Conservation (phyloP, 306 rosid genomes). For the Cicer pinnatifidum region DNA sequence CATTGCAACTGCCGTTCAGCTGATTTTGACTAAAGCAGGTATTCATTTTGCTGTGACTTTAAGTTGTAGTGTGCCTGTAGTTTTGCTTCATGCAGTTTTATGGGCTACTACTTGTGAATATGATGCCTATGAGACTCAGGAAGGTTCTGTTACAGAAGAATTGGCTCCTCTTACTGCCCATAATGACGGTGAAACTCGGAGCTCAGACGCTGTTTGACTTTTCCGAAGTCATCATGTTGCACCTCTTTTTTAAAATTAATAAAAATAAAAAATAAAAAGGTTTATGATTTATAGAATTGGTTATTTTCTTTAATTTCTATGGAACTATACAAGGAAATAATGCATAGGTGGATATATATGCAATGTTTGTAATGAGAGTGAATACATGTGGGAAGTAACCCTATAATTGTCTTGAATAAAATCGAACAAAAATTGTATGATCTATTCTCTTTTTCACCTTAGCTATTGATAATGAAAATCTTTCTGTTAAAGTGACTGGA, state of each 20-base stretch:
- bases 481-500: too few relatives aligned
- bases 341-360: not conserved
- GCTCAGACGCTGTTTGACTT: constrained; percentile 45
- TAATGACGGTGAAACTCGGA: constrained; percentile 3
- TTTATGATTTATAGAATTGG: not conserved
- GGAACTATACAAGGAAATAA: not conserved
- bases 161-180: constrained; percentile 42
- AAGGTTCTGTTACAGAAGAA: constrained; percentile 47
- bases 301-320: not conserved
- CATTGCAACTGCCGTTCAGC: constrained; percentile 52
- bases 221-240: not conserved
- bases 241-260: not conserved
- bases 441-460: too few relatives aligned
- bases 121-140: constrained; percentile 43
- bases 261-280: not conserved
- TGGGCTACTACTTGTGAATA: constrained; percentile 45
- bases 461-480: too few relatives aligned
- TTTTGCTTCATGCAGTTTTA: constrained; percentile 70
- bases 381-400: not conserved
- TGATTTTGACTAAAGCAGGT: constrained; percentile 54
- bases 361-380: not conserved
- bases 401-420: not conserved
- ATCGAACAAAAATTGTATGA: too few relatives aligned
- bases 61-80: constrained; percentile 48
- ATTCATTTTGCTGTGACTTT: constrained; percentile 57